Percentiles rank a stretch among this genome's conserved stretches.
phyloP scores from a whole-genome alignment of 352 stramenopile genomes.

The Globisporangium viniferum region DNA sequence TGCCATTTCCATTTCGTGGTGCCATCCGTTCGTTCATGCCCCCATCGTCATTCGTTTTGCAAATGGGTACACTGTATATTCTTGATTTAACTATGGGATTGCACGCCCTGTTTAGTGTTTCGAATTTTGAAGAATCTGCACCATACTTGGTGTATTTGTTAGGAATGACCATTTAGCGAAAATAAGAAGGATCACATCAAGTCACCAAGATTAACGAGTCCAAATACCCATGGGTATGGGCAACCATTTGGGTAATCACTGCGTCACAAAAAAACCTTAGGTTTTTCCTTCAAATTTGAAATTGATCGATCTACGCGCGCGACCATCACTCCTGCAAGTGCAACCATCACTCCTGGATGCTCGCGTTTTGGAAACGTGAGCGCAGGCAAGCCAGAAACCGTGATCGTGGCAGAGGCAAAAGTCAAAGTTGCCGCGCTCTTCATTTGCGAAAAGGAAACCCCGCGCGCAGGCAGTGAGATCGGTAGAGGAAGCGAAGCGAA shows the following conservation, averaged over 20 bases:
- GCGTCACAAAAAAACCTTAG: no score
- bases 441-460: conserved; percentile 14
- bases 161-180: no score
- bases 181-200: no score
- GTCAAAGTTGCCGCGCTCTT: not conserved
- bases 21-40: not conserved
- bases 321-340: not conserved
- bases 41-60: not conserved
- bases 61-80: not conserved
- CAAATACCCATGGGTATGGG: no score
- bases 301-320: not conserved
- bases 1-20: not conserved
- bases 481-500: not conserved
- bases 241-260: no score
- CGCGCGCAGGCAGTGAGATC: not conserved
- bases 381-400: not conserved
- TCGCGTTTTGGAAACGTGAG: not conserved
- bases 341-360: not conserved
- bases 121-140: no score
- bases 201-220: no score
- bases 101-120: no score
- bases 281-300: conserved; percentile 9
- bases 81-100: no score
- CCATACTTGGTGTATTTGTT: no score
- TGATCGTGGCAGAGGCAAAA: conserved; percentile 2